Base-by-base conservation (phyloP, 805 yeast species). In the Debaryomyces prosopidis region DNA sequence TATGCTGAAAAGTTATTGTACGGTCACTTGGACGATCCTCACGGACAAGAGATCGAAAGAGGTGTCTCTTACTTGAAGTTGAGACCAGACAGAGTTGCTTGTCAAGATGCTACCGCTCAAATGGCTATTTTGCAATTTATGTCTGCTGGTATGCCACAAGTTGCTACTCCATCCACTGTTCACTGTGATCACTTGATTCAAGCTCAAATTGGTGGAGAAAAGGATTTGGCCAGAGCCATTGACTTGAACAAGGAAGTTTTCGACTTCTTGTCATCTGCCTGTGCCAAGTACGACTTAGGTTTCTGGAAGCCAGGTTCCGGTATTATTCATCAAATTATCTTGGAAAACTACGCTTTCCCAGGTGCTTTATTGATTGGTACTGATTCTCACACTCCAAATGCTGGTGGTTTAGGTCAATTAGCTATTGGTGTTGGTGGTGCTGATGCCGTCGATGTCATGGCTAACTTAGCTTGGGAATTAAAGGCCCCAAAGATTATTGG, bases 381-480 rank as follows among this genome's bases (percentile, higher is more conserved):
- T 46, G 97, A 91, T 75, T 89, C 96, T 28, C 97, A 91, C 75
- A 91, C 97, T 59, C 97, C 97, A 50, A 91, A 91, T 71, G 97
- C 97, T 48, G 97, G 97, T 79, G 97, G 97, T 75, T 80, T 91
- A 63, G 97, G 97, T 76, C 95, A 89, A 75, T 82, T 91, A 63
- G 97, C 97, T 57, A 91, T 91, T 58, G 98, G 97, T 81, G 97
- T 92, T 57, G 98, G 97, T 79, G 98, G 98, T 81, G 98, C 98
- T 56, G 98, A 91, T 71, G 97, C 97, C 52, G 98, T 91, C 57
- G 98, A 91, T 69, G 97, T 89, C 50, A 82, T 91, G 84, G 88
- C 97, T 50, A 86, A 87, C 63, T 80, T 89, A 55, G 86, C 98
- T 46, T 91, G 98, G 98, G 98, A 91, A 76, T 82, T 91, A 65